These are phyloP conservation scores for Mycena floridula DNA, from an alignment of 768 basidiomycete species.

Conservation along the genomic window DNA sequence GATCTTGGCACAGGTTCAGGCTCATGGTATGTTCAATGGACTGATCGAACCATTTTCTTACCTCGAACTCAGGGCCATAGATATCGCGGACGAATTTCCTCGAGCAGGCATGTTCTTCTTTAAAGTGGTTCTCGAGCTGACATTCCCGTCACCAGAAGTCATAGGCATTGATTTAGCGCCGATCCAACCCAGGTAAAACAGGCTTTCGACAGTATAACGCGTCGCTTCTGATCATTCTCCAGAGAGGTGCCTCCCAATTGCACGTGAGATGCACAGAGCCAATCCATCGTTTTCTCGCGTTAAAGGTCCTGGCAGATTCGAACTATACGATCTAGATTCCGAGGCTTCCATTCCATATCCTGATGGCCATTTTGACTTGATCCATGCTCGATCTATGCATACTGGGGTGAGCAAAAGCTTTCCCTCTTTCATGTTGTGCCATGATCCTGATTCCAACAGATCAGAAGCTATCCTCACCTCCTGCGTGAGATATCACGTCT, in stretches of 20 bases:
- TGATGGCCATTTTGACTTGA: slow-evolving; percentile 55
- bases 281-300: too few relatives aligned
- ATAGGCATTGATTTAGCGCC: slow-evolving; percentile 69
- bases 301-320: slow-evolving; percentile 52
- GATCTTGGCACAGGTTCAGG: slow-evolving; percentile 69
- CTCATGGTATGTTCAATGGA: slow-evolving; percentile 37
- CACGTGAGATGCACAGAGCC: slow-evolving; percentile 70
- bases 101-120: too few relatives aligned
- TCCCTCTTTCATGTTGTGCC: slow-evolving; percentile 4
- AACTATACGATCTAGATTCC: slow-evolving; percentile 66
- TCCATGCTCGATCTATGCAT: slow-evolving; percentile 66
- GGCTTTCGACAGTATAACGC: background rate
- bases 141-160: slow-evolving; percentile 55
- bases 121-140: too few relatives aligned
- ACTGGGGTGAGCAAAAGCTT: slow-evolving; percentile 44
- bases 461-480: slow-evolving; percentile 55
- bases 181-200: slow-evolving; percentile 52
- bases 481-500: slow-evolving; percentile 58
- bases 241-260: slow-evolving; percentile 66
- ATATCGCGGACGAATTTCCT: slow-evolving; percentile 70
- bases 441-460: slow-evolving; percentile 28
- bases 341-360: slow-evolving; percentile 56
- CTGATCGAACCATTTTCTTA: slow-evolving; percentile 2
- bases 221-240: slow-evolving; percentile 12
- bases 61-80: slow-evolving; percentile 48